Evolutionary conservation across 2,329 filamentous ascomycete genomes (phyloP), one percentile per base, ranked within the genome.

Genomic region (Aplosporella prunicola): DNA sequence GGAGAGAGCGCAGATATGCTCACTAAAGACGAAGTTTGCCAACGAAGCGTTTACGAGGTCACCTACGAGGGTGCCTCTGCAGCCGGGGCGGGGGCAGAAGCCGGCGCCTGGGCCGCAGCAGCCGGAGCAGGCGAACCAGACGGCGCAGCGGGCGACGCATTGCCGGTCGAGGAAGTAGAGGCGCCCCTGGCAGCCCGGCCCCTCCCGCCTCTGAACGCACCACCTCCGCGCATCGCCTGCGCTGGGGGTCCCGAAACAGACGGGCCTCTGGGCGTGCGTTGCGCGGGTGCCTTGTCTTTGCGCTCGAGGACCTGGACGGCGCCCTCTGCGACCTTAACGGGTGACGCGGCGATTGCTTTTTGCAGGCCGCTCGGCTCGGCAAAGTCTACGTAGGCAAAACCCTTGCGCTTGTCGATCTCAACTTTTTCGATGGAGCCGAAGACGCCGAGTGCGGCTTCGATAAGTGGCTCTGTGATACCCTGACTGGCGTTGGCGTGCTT

Each of bases 321-420:
- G 5, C 84, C 87, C 55, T 93, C 82, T 0, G 82, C 88, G 9
- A 96, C 80, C 14, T 80, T 67, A 20, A 95, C 72, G 0, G 84
- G 85, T 52, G 86, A 93, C 9, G 82, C 83, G 11, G 77, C 72
- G 52, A 94, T 78, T 5, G 89, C 89, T 51, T 83, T 86, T 49
- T 75, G 74, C 17, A 96, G 68, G 8, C 74, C 71, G 7, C 79
- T 76, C 1, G 80, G 71, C 15, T 86, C 78, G 8, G 74, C 72
- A 62, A 95, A 96, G 45, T 94, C 84, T 25, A 93, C 80, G 55
- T 95, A 94, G 2, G 87, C 89, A 51, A 94, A 93, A 0, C 87
- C 87, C 58, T 95, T 95, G 51, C 88, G 82, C 58, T 87, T 88
- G 56, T 96, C 89, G 37, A 96, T 89, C 50, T 95, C 89, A 13